Conservation (phyloP, 768 basidiomycete genomes). For the Leccinum broughii region DNA sequence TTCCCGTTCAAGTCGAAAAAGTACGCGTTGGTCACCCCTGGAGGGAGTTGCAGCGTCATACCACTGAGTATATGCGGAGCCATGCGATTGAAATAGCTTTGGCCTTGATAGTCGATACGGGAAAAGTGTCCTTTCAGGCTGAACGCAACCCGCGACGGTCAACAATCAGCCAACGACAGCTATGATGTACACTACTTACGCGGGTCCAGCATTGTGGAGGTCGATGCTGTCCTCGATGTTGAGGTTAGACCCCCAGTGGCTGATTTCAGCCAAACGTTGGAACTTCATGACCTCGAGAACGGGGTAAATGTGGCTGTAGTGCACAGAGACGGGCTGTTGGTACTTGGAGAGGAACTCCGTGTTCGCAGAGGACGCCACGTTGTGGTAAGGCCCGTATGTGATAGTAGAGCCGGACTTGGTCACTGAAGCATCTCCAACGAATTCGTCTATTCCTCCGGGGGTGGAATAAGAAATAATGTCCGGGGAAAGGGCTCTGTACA, state of each 20-base stretch:
- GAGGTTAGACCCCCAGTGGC: constrained; percentile 95
- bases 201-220: constrained; percentile 87
- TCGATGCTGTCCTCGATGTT: constrained; percentile 89
- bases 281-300: constrained; percentile 75
- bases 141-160: constrained; percentile 1
- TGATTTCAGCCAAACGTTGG: constrained; percentile 81
- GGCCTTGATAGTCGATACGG: constrained; percentile 82
- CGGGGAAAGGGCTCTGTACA: constrained; percentile 64
- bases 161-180: not conserved
- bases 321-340: constrained; percentile 69
- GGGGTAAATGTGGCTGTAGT: constrained; percentile 83
- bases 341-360: constrained; percentile 53
- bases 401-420: constrained; percentile 78
- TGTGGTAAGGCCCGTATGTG: constrained; percentile 87
- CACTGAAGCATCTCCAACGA: constrained; percentile 58
- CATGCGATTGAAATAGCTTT: constrained; percentile 66
- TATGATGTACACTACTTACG: constrained; percentile 51
- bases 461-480: constrained; percentile 71
- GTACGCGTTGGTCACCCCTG: constrained; percentile 80
- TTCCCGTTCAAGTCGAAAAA: constrained; percentile 94
- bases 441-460: constrained; percentile 58
- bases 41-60: constrained; percentile 77
- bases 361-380: constrained; percentile 64
- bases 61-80: constrained; percentile 70
- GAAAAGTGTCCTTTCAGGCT: constrained; percentile 97